Evolutionary conservation across 2,329 filamentous ascomycete species (phyloP).

Genomic region (Diaporthe eres): DNA sequence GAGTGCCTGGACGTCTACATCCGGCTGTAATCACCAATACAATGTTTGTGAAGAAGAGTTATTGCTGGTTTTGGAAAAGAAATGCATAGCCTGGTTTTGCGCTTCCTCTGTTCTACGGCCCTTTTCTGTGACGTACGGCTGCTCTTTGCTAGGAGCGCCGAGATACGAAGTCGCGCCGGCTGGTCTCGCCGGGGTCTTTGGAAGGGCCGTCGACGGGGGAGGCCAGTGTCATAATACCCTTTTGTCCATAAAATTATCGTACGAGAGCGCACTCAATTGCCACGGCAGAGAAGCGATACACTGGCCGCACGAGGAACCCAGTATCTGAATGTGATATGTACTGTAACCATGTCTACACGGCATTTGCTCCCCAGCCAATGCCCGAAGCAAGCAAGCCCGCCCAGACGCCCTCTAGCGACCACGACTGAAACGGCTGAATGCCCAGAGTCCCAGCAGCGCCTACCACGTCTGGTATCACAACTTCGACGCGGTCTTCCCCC

Average conservation of each 20-base stretch:
- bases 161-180: not conserved
- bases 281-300: not conserved
- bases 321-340: not conserved
- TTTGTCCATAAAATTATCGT: not conserved
- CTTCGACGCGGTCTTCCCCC: slow-evolving; percentile 39
- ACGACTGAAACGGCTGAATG: not conserved
- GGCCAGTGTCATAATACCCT: slow-evolving; percentile 28
- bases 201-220: not conserved
- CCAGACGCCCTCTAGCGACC: not conserved
- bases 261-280: not conserved
- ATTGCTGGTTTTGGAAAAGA: slow-evolving; percentile 17
- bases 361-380: not conserved
- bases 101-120: not conserved
- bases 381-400: not conserved
- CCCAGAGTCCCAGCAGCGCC: not conserved
- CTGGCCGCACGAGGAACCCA: not conserved
- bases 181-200: not conserved
- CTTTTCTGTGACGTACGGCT: not conserved
- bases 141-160: not conserved
- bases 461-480: not conserved
- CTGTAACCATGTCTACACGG: not conserved
- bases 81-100: slow-evolving; percentile 23
- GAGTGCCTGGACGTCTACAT: slow-evolving; percentile 93
- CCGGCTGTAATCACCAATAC: slow-evolving; percentile 68
- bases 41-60: not conserved